Evolutionary conservation across 2,329 filamentous ascomycete genomes (phyloP).

Genomic region (Fusarium foetens): DNA sequence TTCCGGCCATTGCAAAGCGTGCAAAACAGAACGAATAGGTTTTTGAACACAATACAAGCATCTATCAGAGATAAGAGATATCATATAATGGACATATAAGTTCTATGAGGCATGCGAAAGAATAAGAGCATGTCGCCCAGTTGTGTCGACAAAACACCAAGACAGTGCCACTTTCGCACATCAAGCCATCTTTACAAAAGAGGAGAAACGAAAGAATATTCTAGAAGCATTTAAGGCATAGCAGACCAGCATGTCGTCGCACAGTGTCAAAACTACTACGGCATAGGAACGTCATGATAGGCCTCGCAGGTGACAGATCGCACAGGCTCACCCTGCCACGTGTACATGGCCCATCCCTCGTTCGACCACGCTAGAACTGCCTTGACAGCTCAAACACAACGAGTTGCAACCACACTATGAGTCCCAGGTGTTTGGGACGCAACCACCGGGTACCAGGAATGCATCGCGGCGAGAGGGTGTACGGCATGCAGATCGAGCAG

Average conservation of each 20-base stretch:
- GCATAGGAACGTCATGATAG: background rate
- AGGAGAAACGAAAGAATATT: rapidly evolving
- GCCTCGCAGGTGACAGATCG: background rate
- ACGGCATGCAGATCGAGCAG: background rate
- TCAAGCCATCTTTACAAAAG: rapidly evolving
- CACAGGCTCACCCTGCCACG: background rate
- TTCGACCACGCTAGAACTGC: background rate
- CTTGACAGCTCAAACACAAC: rapidly evolving
- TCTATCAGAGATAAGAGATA: too few species aligned
- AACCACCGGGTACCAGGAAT: background rate
- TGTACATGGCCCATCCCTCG: background rate
- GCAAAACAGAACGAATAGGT: background rate
- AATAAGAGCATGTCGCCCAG: rapidly evolving
- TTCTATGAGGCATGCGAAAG: too few species aligned
- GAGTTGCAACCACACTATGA: rapidly evolving
- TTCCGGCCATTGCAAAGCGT: rapidly evolving
- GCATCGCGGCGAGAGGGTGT: background rate
- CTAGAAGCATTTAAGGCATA: rapidly evolving
- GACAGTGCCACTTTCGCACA: background rate
- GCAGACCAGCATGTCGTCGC: rapidly evolving
- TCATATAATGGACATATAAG: too few species aligned
- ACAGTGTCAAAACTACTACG: background rate
- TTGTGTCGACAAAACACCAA: background rate
- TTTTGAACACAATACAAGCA: too few species aligned
- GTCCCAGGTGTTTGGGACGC: rapidly evolving